Base-by-base conservation (phyloP, 1,139 yeast genomes). In the Arxiozyma heterogenica region DNA sequence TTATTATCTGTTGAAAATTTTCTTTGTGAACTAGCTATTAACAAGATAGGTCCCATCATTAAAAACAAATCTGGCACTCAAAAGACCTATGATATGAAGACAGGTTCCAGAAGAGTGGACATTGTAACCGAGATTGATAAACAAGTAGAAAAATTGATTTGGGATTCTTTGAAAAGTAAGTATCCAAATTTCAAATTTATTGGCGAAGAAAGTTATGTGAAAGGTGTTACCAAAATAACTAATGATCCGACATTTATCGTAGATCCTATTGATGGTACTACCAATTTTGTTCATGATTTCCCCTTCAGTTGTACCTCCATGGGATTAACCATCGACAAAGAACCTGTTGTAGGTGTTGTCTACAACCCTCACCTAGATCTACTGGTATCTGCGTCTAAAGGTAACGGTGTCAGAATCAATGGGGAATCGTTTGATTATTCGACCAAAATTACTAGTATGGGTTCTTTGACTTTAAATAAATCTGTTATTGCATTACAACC, bases 201-300 rank as follows among this genome's bases (percentile, higher is more conserved):
- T 59, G 86, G 85, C 23, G 86, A 81, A 62, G 86, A 81, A 63
- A 74, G 82, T 41, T 81, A 74, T 59, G 73, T 75, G 9, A 75
- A 77, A 41, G 82, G 81, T 11, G 67, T 68, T 20, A 72, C 81
- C 1, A 63, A 64, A 41, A 67, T 81, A 30, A 72, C 78, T 0
- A 76, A 76, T 55, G 78, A 70, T 2, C 84, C 84, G 20, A 81
- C 84, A 0, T 81, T 81, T 61, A 76, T 81, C 51, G 82, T 81
- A 23, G 85, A 81, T 61, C 83, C 83, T 46, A 78, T 80, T 61
- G 84, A 80, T 60, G 84, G 85, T 11, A 81, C 85, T 1, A 80
- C 84, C 17, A 78, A 81, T 64, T 81, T 81, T 65, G 77, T 80
- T 50, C 85, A 81, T 61, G 75, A 73, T 57, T 81, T 79, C 67